Evolutionary conservation across 1,284 basidiomycete species (phyloP), one percentile per base, ranked within the genome.

Genomic region (Microbotryum intermedium): DNA sequence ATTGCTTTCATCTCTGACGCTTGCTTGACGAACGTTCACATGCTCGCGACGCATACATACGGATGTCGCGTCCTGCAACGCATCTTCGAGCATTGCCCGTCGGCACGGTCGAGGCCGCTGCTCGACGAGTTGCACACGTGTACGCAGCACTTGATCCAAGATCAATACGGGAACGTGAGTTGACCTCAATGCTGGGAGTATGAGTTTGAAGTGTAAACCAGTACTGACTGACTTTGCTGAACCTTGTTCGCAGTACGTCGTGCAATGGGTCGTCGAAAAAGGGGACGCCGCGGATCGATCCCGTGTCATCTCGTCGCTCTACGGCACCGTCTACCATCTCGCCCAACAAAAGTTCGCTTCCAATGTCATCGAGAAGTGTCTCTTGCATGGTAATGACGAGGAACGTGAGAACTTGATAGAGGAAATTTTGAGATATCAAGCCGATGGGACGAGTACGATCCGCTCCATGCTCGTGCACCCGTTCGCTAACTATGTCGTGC

Each of bases 31-130:
- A 85, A 87, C 67, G 88, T 95, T n/a, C 82, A 83, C 63, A 83
- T 86, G 57, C 79, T 98, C 23, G 85, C 92, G 1, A 87, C 85
- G 1, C 92, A 98, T 73, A 86, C 90, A 1, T 97, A 93, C 69
- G 92, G 92, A 0, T 98, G 95, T 72, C 84, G 95, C 10, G 95
- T 98, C 18, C 80, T 98, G 23, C 95, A 98, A 75, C 82, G 91
- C 57, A 89, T 88, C 72, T 85, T 98, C 61, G 92, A 97, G 73
- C 83, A 90, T 70, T 79, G 97, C 45, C 82, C 84, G 0, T 80
- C 84, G 23, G 45, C 50, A 4, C 82, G 84, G 60, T 84, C 83
- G 0, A 80, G 86, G 46, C 80, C 83, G 1, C 77, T 98, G 42
- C 78, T 97, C 62, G 86, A 94, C 55, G 92, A 97, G 74, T 76